These are phyloP conservation scores for Mallotus repandus DNA, from an alignment of 441 rosid species.

Conservation along the genomic window DNA sequence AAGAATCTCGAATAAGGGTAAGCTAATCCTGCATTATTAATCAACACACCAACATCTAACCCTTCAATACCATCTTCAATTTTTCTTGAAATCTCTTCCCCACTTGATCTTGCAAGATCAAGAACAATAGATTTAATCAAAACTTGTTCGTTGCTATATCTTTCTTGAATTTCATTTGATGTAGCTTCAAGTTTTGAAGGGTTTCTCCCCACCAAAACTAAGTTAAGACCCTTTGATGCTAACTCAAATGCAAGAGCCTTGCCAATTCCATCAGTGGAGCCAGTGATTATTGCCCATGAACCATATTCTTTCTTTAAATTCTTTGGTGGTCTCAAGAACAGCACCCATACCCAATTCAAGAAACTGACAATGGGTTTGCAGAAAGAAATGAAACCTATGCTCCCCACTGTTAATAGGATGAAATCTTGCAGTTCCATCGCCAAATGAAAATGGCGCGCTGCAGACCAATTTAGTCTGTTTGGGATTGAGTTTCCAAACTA, in stretches of 20 bases:
- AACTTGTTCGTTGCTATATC: slow-evolving; percentile 19
- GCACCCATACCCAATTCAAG: slow-evolving; percentile 32
- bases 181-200: slow-evolving; percentile 43
- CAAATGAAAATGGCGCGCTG: not conserved
- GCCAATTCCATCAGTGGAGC: slow-evolving; percentile 78
- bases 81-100: slow-evolving; percentile 21
- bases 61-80: slow-evolving; percentile 46
- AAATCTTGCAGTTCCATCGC: slow-evolving; percentile 17
- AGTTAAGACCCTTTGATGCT: slow-evolving; percentile 59
- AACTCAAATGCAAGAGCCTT: slow-evolving; percentile 57
- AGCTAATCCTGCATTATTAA: slow-evolving; percentile 74
- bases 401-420: not conserved
- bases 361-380: slow-evolving; percentile 21
- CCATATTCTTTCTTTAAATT: slow-evolving; percentile 52
- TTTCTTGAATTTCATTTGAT: slow-evolving; percentile 32
- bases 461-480: too few relatives aligned
- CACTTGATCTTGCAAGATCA: slow-evolving; percentile 44
- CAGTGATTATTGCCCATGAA: slow-evolving; percentile 77
- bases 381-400: slow-evolving; percentile 34
- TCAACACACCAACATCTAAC: slow-evolving; percentile 62
- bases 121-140: slow-evolving; percentile 39
- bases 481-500: too few relatives aligned
- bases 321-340: slow-evolving; percentile 46
- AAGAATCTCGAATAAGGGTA: slow-evolving; percentile 61
- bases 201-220: slow-evolving; percentile 62